Evolutionary conservation across 371 early-diverging fungal species (phyloP).

Genomic region (Apophysomyces ossiformis): DNA sequence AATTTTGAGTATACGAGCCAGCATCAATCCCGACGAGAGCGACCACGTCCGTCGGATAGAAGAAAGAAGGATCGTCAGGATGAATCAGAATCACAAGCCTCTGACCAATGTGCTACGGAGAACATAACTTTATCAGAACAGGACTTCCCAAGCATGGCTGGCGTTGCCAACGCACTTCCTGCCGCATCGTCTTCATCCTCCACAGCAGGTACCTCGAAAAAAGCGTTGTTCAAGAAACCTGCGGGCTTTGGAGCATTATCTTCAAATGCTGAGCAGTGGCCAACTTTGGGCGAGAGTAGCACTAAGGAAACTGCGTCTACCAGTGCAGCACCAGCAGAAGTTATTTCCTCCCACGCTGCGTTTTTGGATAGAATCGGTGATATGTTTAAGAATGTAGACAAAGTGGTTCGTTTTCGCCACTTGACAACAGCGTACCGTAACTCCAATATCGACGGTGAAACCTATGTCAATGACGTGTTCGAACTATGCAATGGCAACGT

Average conservation of each 20-base stretch:
- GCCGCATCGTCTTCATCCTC: conserved; percentile 20
- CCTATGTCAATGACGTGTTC: conserved; percentile 61
- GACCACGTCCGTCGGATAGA: not conserved
- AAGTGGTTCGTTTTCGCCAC: conserved; percentile 63
- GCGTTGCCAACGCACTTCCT: conserved; percentile 14
- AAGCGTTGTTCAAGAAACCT: conserved; percentile 26
- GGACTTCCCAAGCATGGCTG: conserved; percentile 42
- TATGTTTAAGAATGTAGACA: conserved; percentile 50
- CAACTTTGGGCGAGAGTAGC: conserved; percentile 23
- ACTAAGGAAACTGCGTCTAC: not conserved
- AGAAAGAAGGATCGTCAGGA: conserved; percentile 7
- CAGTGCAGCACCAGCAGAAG: not conserved
- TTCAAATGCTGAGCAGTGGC: conserved; percentile 20
- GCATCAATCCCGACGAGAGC: not conserved
- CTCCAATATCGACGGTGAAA: conserved; percentile 52
- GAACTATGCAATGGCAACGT: conserved; percentile 46
- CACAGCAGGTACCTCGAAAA: conserved; percentile 19
- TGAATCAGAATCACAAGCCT: not conserved
- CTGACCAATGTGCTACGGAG: conserved; percentile 10
- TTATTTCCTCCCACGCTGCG: conserved; percentile 41
- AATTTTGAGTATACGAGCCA: conserved; percentile 60
- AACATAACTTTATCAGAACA: conserved; percentile 6
- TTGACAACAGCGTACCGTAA: conserved; percentile 63
- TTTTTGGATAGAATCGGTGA: conserved; percentile 53
- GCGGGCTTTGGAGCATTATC: conserved; percentile 40